A percentile compares a stretch with the other conserved stretches of the same genome.
Conservation (phyloP, 1,139 yeast species). For the Pichia sp. region DNA sequence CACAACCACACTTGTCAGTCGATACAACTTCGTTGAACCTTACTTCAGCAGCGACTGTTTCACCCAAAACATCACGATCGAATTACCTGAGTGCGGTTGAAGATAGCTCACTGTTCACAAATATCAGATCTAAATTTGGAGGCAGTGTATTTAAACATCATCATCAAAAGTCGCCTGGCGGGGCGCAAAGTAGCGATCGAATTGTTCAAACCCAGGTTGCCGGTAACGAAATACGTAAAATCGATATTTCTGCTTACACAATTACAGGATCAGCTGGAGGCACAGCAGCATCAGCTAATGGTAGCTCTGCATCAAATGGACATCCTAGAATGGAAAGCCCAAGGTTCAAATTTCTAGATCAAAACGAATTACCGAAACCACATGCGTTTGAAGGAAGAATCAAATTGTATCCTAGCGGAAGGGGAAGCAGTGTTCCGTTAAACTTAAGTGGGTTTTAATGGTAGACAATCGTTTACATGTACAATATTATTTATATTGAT, state of each 20-base stretch:
- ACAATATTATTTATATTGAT: conserved; percentile 9
- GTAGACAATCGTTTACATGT: neutral
- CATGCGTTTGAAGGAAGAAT: conserved; percentile 64
- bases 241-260: conserved; percentile 57
- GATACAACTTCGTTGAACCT: conserved; percentile 7
- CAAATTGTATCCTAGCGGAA: conserved; percentile 89
- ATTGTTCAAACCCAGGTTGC: conserved; percentile 45
- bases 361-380: conserved; percentile 75
- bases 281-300: conserved; percentile 13
- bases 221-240: conserved; percentile 50
- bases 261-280: conserved; percentile 35
- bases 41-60: conserved; percentile 1
- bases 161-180: conserved; percentile 18
- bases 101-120: conserved; percentile 22
- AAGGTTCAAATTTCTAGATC: conserved; percentile 68
- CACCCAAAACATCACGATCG: conserved; percentile 1
- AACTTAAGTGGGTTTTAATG: conserved; percentile 39
- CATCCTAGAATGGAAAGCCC: conserved; percentile 56
- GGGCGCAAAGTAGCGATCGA: conserved; percentile 23
- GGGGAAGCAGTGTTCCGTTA: conserved; percentile 91
- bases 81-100: conserved; percentile 10
- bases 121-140: conserved; percentile 24
- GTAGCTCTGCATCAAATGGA: conserved; percentile 2
- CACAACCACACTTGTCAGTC: conserved; percentile 18
- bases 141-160: conserved; percentile 31